Evolutionary conservation across 352 stramenopile species (phyloP).

Genomic region (Globisporangium carolinianum): DNA sequence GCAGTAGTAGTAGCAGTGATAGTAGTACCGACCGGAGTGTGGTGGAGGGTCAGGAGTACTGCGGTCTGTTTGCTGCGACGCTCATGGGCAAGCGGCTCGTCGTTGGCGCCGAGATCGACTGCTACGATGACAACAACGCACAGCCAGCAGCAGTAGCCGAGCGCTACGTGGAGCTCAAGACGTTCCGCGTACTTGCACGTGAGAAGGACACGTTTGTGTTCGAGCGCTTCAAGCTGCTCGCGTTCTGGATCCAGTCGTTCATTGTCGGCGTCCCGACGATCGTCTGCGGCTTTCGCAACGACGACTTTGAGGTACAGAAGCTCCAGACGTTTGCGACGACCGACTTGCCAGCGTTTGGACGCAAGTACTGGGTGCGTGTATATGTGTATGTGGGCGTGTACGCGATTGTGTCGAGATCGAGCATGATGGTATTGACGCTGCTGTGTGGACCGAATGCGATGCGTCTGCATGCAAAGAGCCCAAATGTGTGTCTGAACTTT

Average conservation of each 20-base stretch:
- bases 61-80: constrained; percentile 50
- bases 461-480: not conserved
- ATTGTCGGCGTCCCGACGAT: constrained; percentile 64
- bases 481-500: constrained; percentile 60
- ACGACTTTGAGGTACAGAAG: constrained; percentile 53
- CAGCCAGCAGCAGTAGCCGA: not conserved
- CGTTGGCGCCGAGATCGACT: constrained; percentile 65
- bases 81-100: constrained; percentile 45
- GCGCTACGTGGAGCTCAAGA: constrained; percentile 70
- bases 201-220: constrained; percentile 71
- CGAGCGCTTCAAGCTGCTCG: constrained; percentile 71
- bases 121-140: constrained; percentile 20
- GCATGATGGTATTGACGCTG: too few relatives aligned
- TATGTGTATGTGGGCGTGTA: not conserved
- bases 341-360: constrained; percentile 54
- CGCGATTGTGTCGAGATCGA: too few relatives aligned
- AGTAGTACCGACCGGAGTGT: constrained; percentile 17
- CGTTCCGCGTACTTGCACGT: constrained; percentile 39
- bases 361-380: constrained; percentile 59
- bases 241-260: constrained; percentile 85
- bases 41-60: constrained; percentile 68
- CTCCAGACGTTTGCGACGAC: constrained; percentile 59
- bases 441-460: constrained; percentile 21
- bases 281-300: constrained; percentile 64
- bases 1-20: not conserved